Evolutionary conservation across 768 basidiomycete genomes (phyloP).

Genomic region (Wakefieldia striispora): DNA sequence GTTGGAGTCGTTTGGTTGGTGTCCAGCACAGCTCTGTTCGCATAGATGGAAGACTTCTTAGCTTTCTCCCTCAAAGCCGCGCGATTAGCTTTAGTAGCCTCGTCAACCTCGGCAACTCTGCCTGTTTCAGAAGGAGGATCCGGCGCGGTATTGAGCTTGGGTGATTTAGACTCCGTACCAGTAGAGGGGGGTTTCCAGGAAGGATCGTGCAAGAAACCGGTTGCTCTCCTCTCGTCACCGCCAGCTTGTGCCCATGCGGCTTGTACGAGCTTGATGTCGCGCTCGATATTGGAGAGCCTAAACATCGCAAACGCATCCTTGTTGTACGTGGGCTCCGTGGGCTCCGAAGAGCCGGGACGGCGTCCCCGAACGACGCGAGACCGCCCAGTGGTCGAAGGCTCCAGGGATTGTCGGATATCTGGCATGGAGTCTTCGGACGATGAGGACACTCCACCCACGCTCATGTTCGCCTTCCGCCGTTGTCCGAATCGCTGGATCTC

Average conservation of each 20-base stretch:
- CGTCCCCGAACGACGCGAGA: conserved; percentile 56
- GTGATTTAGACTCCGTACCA: conserved; percentile 18
- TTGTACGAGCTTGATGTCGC: conserved; percentile 37
- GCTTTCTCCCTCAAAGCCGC: conserved; percentile 70
- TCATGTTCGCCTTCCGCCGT: conserved; percentile 40
- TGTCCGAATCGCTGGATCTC: conserved; percentile 53
- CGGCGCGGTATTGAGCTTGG: conserved; percentile 6
- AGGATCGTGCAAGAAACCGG: conserved; percentile 54
- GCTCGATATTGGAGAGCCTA: conserved; percentile 58
- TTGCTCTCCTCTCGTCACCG: conserved; percentile 62
- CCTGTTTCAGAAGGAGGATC: conserved; percentile 42
- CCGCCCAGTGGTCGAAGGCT: conserved; percentile 38
- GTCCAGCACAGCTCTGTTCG: conserved; percentile 56
- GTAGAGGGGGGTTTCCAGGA: conserved; percentile 45
- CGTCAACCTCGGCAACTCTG: conserved; percentile 69
- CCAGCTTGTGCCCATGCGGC: conserved; percentile 67
- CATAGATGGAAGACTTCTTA: conserved; percentile 81
- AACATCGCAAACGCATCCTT: conserved; percentile 51
- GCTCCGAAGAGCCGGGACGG: conserved; percentile 33
- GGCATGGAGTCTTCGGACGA: conserved; percentile 72
- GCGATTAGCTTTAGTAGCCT: conserved; percentile 65
- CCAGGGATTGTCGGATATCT: conserved; percentile 41
- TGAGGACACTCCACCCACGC: conserved; percentile 44
- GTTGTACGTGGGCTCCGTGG: conserved; percentile 22
- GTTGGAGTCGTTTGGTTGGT: conserved; percentile 42